phyloP scores from a whole-genome alignment of 2,329 filamentous ascomycete species.

The Berkeleyomyces basicola region DNA sequence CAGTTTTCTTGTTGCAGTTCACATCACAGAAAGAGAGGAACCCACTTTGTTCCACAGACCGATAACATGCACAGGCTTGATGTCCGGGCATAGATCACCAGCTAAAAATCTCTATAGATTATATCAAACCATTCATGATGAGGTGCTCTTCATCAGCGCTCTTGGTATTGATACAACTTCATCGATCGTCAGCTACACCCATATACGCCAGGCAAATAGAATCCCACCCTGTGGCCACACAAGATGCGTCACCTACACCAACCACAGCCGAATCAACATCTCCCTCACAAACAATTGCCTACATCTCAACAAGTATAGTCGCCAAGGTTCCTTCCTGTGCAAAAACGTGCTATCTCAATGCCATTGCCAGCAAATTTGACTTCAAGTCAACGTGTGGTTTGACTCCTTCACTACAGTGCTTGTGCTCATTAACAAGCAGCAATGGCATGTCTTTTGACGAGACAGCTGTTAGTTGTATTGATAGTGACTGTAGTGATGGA shows the following conservation, averaged over 20 bases:
- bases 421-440: constrained; percentile 7
- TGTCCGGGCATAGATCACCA: background rate
- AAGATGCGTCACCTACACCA: background rate
- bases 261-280: background rate
- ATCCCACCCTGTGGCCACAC: background rate
- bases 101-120: background rate
- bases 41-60: background rate
- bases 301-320: background rate
- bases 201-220: background rate
- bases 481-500: background rate
- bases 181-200: background rate
- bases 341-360: background rate
- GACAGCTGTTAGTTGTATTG: constrained; percentile 7
- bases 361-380: constrained; percentile 4
- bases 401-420: constrained; percentile 4
- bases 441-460: background rate
- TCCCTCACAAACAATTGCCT: constrained; percentile 1
- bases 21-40: too few relatives aligned
- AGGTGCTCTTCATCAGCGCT: background rate
- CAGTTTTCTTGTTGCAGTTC: too few relatives aligned
- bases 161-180: background rate
- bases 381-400: background rate
- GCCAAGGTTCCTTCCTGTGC: constrained; percentile 8
- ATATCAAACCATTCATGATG: background rate
- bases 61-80: background rate